Evolutionary conservation across 495 filamentous ascomycete genomes (phyloP).

Genomic region (Bacidia gigantensis): DNA sequence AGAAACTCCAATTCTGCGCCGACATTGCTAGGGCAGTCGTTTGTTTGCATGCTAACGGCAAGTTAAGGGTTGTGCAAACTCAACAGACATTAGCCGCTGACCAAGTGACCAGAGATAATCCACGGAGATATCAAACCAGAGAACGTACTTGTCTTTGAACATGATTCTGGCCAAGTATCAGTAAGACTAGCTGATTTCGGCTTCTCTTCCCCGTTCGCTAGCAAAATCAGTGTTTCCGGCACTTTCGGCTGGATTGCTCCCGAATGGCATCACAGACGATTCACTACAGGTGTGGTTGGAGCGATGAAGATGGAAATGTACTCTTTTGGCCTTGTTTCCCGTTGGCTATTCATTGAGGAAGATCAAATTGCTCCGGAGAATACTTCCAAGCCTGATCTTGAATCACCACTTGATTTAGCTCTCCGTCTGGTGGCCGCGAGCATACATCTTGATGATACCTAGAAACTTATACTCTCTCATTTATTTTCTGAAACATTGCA

Average conservation of each 20-base stretch:
- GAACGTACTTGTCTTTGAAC: constrained; percentile 20
- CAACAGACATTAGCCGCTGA: no score
- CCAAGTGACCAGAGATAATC: not conserved
- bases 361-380: no score
- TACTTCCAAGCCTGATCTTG: no score
- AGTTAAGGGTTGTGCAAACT: no score
- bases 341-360: not conserved
- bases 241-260: constrained; percentile 2
- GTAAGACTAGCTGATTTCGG: constrained; percentile 25
- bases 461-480: no score
- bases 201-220: constrained; percentile 10
- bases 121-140: constrained; percentile 14
- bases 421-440: no score
- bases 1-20: constrained; percentile 7
- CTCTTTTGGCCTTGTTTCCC: constrained; percentile 5
- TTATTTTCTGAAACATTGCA: no score
- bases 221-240: not conserved
- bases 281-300: no score
- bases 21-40: constrained; percentile 11
- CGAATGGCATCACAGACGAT: constrained; percentile 3
- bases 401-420: no score
- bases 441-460: no score
- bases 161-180: constrained; percentile 5
- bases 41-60: constrained; percentile 13
- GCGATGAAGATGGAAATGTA: constrained; percentile 4